Percentiles rank a stretch among this genome's conserved stretches.
Conservation (phyloP, 805 yeast genomes). For the Starmerella etchellsii region DNA sequence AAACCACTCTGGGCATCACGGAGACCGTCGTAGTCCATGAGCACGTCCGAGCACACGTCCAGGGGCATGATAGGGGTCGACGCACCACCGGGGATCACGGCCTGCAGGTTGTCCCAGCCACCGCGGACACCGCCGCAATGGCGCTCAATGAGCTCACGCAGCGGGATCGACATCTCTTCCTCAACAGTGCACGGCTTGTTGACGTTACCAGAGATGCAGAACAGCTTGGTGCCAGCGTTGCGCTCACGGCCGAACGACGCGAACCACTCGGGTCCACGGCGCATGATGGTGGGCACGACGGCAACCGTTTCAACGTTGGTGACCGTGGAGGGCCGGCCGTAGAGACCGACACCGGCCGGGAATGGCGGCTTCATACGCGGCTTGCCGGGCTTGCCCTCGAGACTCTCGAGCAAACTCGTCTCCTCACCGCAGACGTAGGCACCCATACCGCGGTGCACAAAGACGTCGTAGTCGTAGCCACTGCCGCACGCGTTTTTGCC, state of each 20-base stretch:
- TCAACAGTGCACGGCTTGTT: slow-evolving; percentile 88
- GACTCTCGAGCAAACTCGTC: slow-evolving; percentile 75
- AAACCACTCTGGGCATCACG: slow-evolving; percentile 76
- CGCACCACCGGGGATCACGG: slow-evolving; percentile 82
- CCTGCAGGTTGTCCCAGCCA: slow-evolving; percentile 84
- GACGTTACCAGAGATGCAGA: slow-evolving; percentile 80
- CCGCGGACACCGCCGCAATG: slow-evolving; percentile 88
- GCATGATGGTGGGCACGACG: slow-evolving; percentile 77
- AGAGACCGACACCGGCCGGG: slow-evolving; percentile 87
- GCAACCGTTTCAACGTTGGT: slow-evolving; percentile 86
- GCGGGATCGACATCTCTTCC: slow-evolving; percentile 86
- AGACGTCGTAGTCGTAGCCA: slow-evolving; percentile 73
- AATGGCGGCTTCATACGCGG: slow-evolving; percentile 90
- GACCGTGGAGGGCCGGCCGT: slow-evolving; percentile 84
- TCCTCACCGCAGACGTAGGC: slow-evolving; percentile 91
- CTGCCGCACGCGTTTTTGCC: slow-evolving; percentile 83
- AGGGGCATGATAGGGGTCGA: slow-evolving; percentile 74
- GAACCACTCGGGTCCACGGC: slow-evolving; percentile 86
- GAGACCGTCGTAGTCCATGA: slow-evolving; percentile 82
- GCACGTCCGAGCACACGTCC: slow-evolving; percentile 48
- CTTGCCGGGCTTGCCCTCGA: slow-evolving; percentile 88
- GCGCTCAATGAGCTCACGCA: slow-evolving; percentile 67
- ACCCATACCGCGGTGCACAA: slow-evolving; percentile 84
- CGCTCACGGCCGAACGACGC: slow-evolving; percentile 73
- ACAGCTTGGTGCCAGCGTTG: slow-evolving; percentile 70